Evolutionary conservation across 164 flowering plant genomes (phyloP).

Genomic region (Nymphaea thermarum): DNA sequence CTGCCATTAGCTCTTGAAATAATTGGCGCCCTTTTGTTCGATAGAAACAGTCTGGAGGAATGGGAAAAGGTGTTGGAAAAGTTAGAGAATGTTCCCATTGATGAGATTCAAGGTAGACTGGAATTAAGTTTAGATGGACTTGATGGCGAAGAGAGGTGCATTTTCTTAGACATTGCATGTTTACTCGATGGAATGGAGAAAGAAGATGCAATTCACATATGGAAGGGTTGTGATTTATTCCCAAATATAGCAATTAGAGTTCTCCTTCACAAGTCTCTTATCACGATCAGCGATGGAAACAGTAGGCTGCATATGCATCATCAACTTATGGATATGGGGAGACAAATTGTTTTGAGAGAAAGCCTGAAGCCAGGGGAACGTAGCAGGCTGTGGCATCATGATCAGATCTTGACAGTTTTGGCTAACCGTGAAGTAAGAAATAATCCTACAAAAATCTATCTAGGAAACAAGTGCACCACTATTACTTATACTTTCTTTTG

Average conservation of each 20-base stretch:
- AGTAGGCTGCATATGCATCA: constrained; percentile 34
- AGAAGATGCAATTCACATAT: constrained; percentile 20
- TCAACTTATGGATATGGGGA: constrained; percentile 43
- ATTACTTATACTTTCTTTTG: too few species aligned
- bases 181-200: constrained; percentile 20
- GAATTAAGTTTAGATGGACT: constrained; percentile 34
- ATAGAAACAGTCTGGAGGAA: constrained; percentile 19
- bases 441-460: too few species aligned
- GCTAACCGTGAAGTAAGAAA: neutral
- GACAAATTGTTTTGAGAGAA: constrained; percentile 27
- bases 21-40: constrained; percentile 20
- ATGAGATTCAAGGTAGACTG: constrained; percentile 21
- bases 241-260: constrained; percentile 19
- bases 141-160: constrained; percentile 9
- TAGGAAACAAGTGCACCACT: too few species aligned
- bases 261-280: constrained; percentile 23
- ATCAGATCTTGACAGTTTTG: constrained; percentile 11
- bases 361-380: constrained; percentile 24
- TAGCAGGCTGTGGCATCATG: constrained; percentile 34
- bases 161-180: constrained; percentile 44
- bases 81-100: constrained; percentile 18
- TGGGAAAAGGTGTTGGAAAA: constrained; percentile 27
- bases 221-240: constrained; percentile 1
- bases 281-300: constrained; percentile 14
- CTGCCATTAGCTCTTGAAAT: constrained; percentile 42